These are phyloP conservation scores for Eragrostis tef DNA, from an alignment of 202 grass and related monocot species.

Conservation along the genomic window DNA sequence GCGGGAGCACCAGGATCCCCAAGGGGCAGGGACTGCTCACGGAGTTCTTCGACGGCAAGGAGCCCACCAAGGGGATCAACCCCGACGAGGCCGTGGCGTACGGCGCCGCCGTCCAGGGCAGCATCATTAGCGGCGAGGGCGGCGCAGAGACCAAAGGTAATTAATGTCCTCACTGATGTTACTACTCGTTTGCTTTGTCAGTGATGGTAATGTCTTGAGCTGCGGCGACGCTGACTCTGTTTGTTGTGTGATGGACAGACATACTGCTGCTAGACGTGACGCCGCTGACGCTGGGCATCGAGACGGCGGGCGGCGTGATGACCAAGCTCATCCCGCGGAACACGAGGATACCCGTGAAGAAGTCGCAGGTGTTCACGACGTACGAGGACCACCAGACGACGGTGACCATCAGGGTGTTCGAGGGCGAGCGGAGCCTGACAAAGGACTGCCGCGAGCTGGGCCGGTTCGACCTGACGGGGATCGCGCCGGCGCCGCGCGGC, in stretches of 20 bases:
- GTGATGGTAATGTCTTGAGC: not conserved
- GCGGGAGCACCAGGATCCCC: slow-evolving; percentile 58
- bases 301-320: slow-evolving; percentile 69
- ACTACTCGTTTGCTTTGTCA: not conserved
- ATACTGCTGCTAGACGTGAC: slow-evolving; percentile 62
- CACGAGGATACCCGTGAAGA: slow-evolving; percentile 61
- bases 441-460: slow-evolving; percentile 69
- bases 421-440: slow-evolving; percentile 62
- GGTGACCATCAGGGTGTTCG: slow-evolving; percentile 57
- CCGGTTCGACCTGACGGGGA: slow-evolving; percentile 63
- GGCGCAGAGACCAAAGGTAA: slow-evolving; percentile 63
- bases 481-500: slow-evolving; percentile 57
- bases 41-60: slow-evolving; percentile 51
- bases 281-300: slow-evolving; percentile 56
- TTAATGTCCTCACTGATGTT: too few relatives aligned
- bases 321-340: slow-evolving; percentile 74
- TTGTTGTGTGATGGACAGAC: slow-evolving; percentile 15
- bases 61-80: slow-evolving; percentile 59
- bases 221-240: not conserved
- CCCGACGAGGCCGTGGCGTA: slow-evolving; percentile 61
- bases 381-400: slow-evolving; percentile 70
- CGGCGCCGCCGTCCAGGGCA: slow-evolving; percentile 49
- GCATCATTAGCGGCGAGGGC: slow-evolving; percentile 54
- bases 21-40: slow-evolving; percentile 56
- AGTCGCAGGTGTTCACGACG: slow-evolving; percentile 65